phyloP scores from a whole-genome alignment of 176 grass and related monocot species.

The Zea luxurians region DNA sequence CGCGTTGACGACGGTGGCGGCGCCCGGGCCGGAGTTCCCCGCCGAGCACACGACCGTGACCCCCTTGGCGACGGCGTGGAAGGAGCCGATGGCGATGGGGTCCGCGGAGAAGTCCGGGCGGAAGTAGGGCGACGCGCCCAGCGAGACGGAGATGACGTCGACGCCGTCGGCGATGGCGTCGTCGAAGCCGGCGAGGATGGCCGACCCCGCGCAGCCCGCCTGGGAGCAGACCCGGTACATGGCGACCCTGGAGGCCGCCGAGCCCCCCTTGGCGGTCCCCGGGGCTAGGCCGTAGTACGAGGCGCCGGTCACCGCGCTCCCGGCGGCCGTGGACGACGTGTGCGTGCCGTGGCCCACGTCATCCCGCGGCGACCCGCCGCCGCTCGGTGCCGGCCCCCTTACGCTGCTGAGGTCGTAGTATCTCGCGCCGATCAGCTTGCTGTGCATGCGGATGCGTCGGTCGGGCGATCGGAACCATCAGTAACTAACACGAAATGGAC shows the following conservation, averaged over 20 bases:
- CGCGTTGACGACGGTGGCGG: constrained; percentile 58
- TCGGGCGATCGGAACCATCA: neutral
- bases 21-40: constrained; percentile 64
- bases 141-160: constrained; percentile 64
- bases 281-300: constrained; percentile 28
- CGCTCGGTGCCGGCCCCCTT: neutral
- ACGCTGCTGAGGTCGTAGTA: constrained; percentile 52
- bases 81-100: constrained; percentile 79
- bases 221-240: constrained; percentile 76
- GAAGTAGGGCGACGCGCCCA: constrained; percentile 47
- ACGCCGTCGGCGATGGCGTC: constrained; percentile 79
- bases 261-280: constrained; percentile 54
- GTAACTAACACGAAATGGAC: neutral
- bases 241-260: constrained; percentile 51
- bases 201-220: constrained; percentile 64
- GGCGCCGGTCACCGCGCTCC: constrained; percentile 47
- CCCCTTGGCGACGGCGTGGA: constrained; percentile 76
- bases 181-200: constrained; percentile 82
- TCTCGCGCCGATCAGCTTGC: constrained; percentile 88
- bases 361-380: constrained; percentile 51
- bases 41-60: constrained; percentile 79
- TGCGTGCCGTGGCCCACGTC: constrained; percentile 73
- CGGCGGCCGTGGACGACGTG: constrained; percentile 78
- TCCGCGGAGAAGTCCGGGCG: constrained; percentile 59
- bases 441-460: constrained; percentile 17